Evolutionary conservation across 116 monocot species (phyloP).

Genomic region (Cymodocea nodosa): DNA sequence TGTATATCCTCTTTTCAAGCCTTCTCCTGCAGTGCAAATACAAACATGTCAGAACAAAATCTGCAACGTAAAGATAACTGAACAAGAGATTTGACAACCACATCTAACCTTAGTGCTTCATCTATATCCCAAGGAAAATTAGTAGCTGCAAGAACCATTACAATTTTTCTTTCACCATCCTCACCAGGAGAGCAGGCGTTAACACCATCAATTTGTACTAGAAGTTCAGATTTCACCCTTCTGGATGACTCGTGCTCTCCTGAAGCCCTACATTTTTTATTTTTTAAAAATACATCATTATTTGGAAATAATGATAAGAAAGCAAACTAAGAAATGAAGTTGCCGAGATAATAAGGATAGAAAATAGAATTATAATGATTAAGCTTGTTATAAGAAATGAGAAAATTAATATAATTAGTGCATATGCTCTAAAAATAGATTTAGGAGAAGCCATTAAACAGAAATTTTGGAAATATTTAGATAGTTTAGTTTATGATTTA

Average conservation of each 20-base stretch:
- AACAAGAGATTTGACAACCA: neutral
- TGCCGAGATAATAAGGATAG: too few relatives aligned
- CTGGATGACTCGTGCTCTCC: constrained; percentile 97
- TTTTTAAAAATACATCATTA: neutral
- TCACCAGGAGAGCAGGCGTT: constrained; percentile 72
- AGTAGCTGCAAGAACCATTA: constrained; percentile 97
- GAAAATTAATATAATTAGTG: too few relatives aligned
- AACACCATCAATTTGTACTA: constrained; percentile 95
- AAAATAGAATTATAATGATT: too few relatives aligned
- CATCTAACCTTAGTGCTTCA: constrained; percentile 74
- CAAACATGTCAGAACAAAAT: neutral
- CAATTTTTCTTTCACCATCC: constrained; percentile 77
- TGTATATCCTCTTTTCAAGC: constrained; percentile 92
- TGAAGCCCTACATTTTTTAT: constrained; percentile 44
- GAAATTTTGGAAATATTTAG: too few relatives aligned
- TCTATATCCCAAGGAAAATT: constrained; percentile 99
- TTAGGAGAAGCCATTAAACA: too few relatives aligned
- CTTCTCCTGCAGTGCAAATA: constrained; percentile 52
- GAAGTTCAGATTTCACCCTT: constrained; percentile 93
- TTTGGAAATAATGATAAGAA: too few relatives aligned
- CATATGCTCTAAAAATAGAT: too few relatives aligned
- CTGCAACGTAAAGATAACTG: neutral
- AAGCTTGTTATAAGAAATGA: too few relatives aligned
- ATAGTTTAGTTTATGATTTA: too few relatives aligned
- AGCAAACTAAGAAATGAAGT: too few relatives aligned